Percentiles rank a stretch among this genome's conserved stretches.
phyloP scores from a whole-genome alignment of 2,329 filamentous ascomycete species.

The Colletotrichum noveboracense region DNA sequence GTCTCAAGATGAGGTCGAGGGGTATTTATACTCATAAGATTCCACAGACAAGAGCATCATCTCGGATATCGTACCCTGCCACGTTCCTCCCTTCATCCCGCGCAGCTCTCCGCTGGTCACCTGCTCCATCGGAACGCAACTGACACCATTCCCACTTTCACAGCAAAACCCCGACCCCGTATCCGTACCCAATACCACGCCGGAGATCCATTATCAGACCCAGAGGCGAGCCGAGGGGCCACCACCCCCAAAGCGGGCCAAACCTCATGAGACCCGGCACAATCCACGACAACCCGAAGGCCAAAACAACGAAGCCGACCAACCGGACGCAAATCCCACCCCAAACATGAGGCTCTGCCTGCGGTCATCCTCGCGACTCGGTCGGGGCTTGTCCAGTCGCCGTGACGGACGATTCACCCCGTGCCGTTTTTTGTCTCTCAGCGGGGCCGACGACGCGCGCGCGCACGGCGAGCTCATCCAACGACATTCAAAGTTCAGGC shows the following conservation, averaged over 20 bases:
- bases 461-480: not conserved
- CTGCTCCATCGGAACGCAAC: not conserved
- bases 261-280: not conserved
- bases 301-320: not conserved
- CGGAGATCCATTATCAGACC: not conserved
- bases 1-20: not conserved
- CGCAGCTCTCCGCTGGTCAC: not conserved
- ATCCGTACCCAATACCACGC: not conserved
- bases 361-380: not conserved
- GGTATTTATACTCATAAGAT: not conserved
- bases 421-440: not conserved
- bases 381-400: not conserved
- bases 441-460: not conserved
- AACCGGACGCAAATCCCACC: not conserved
- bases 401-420: not conserved
- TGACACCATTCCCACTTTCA: not conserved
- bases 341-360: not conserved
- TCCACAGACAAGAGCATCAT: accelerated
- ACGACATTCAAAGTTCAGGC: not conserved
- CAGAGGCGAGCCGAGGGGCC: not conserved
- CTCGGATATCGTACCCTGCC: not conserved
- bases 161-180: not conserved
- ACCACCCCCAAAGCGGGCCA: not conserved
- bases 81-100: not conserved
- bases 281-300: not conserved